Evolutionary conservation across 2,329 filamentous ascomycete genomes (phyloP).

Genomic region (Colletotrichum lupini): DNA sequence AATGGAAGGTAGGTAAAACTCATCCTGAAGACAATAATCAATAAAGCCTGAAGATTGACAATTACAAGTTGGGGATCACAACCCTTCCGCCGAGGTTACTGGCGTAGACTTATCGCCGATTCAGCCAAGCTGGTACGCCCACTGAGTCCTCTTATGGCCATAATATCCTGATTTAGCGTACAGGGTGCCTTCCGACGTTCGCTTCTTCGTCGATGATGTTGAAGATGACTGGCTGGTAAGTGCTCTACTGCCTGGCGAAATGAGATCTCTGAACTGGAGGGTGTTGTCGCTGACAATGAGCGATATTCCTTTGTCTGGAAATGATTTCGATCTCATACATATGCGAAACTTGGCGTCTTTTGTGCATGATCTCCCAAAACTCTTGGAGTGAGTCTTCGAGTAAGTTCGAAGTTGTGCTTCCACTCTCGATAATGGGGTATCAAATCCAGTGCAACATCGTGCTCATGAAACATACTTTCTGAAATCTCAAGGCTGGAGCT

Average conservation of each 20-base stretch:
- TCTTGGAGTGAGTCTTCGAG: background rate
- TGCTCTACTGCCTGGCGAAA: too few relatives aligned
- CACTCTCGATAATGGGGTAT: conserved; percentile 4
- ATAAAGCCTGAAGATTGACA: conserved; percentile 38
- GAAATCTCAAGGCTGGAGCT: conserved; percentile 51
- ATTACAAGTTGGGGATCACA: background rate
- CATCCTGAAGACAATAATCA: background rate
- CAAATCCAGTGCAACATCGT: background rate
- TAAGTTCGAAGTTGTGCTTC: background rate
- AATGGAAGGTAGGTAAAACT: background rate
- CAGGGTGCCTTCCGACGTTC: background rate
- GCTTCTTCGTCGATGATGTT: background rate
- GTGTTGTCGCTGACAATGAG: too few relatives aligned
- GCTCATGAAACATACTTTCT: conserved; percentile 36
- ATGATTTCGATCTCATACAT: background rate
- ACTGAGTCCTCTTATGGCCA: background rate
- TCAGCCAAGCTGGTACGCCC: conserved; percentile 29
- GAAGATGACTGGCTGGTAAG: background rate
- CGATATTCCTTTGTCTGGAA: background rate
- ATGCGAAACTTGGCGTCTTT: background rate
- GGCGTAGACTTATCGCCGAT: conserved; percentile 42
- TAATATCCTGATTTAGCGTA: background rate
- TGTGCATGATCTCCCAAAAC: background rate
- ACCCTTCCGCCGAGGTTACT: conserved; percentile 38
- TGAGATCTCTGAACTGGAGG: background rate